Evolutionary conservation across 1,284 basidiomycete genomes (phyloP).

Genomic region (Cystobasidium sp.): DNA sequence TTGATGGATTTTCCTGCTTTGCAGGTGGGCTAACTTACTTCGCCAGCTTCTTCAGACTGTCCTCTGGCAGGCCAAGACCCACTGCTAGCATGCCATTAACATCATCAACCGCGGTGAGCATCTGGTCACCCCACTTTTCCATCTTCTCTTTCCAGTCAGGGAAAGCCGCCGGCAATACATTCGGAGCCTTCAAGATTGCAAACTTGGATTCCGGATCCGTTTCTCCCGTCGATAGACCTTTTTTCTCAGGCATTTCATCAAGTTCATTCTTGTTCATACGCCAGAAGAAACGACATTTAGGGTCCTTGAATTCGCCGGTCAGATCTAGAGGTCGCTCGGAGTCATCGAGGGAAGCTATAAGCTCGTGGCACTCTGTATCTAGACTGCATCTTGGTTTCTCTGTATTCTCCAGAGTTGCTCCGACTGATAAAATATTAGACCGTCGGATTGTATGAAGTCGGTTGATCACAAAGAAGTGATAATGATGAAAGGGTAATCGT

Average conservation of each 20-base stretch:
- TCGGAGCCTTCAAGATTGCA: constrained; percentile 55
- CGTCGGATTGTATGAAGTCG: neutral
- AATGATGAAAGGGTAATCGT: no score
- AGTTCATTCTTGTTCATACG: constrained; percentile 22
- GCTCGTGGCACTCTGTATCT: constrained; percentile 71
- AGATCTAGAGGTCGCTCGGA: constrained; percentile 78
- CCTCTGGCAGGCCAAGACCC: constrained; percentile 72
- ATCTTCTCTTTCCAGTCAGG: constrained; percentile 70
- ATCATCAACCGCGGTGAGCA: constrained; percentile 77
- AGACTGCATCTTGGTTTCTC: constrained; percentile 66
- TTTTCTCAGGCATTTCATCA: neutral
- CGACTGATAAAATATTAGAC: constrained; percentile 30
- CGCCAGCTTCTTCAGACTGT: constrained; percentile 74
- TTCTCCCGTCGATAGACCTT: neutral
- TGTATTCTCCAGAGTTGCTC: constrained; percentile 76
- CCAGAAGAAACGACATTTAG: constrained; percentile 70
- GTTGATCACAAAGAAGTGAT: neutral
- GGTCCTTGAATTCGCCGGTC: constrained; percentile 72
- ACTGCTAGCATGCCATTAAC: constrained; percentile 80
- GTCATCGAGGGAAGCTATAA: constrained; percentile 73
- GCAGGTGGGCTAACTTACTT: constrained; percentile 61
- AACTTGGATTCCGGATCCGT: constrained; percentile 25
- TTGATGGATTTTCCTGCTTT: constrained; percentile 63
- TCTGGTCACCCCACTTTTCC: constrained; percentile 79
- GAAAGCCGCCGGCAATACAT: constrained; percentile 73